These are phyloP conservation scores for Luvunga scandens DNA, from an alignment of 345 rosid genomes.

Conservation along the genomic window DNA sequence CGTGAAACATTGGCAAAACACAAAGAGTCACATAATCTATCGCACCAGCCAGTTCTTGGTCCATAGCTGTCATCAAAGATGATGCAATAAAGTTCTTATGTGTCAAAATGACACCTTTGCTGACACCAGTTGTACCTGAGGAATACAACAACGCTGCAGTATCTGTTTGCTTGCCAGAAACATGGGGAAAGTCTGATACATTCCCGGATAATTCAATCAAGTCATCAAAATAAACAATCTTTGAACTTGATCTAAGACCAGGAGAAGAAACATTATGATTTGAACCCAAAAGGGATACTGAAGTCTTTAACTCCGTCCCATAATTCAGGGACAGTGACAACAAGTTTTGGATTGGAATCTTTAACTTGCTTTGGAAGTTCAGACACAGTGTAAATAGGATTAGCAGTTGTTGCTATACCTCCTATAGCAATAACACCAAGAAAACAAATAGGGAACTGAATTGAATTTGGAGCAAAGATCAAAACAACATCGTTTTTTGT, in stretches of 20 bases:
- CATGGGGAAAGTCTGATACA: constrained; percentile 41
- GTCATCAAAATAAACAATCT: constrained; percentile 36
- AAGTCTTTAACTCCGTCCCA: constrained; percentile 59
- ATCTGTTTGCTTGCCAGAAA: constrained; percentile 52
- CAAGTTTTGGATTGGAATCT: constrained; percentile 65
- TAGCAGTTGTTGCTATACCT: constrained; percentile 68
- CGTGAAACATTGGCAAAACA: constrained; percentile 87
- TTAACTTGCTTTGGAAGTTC: constrained; percentile 69
- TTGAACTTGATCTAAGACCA: constrained; percentile 19
- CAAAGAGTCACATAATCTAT: constrained; percentile 49
- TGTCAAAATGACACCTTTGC: constrained; percentile 82
- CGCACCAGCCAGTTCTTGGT: constrained; percentile 59
- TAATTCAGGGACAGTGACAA: constrained; percentile 57
- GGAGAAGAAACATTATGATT: constrained; percentile 17
- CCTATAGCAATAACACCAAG: constrained; percentile 67
- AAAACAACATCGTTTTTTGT: constrained; percentile 63
- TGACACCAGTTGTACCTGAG: constrained; percentile 82
- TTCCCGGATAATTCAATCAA: constrained; percentile 49
- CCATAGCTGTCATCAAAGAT: constrained; percentile 40
- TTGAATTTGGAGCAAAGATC: constrained; percentile 77
- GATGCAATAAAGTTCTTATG: constrained; percentile 81
- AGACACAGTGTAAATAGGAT: constrained; percentile 64
- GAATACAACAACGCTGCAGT: constrained; percentile 72
- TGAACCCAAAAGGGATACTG: constrained; percentile 57
- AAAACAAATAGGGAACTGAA: constrained; percentile 71